These are phyloP conservation scores for Plasmopara halstedii DNA, from an alignment of 352 stramenopile species.

Conservation along the genomic window DNA sequence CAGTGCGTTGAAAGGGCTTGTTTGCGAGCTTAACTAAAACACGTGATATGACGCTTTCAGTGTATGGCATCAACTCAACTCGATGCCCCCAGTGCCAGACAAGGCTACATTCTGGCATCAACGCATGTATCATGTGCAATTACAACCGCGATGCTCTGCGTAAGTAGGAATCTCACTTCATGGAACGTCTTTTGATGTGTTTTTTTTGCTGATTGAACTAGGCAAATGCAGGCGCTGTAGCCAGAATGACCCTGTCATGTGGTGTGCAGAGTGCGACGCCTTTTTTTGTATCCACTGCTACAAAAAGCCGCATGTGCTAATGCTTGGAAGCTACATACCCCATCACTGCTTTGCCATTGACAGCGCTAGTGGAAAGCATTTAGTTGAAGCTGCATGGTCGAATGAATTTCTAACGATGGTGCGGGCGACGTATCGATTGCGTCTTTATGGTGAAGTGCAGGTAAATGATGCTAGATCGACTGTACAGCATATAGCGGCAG, in stretches of 20 bases:
- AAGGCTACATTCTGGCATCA: constrained; percentile 24
- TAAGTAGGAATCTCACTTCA: constrained; percentile 11
- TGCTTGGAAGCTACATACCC: constrained; percentile 20
- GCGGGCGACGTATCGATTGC: constrained; percentile 22
- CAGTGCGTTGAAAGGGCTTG: constrained; percentile 16
- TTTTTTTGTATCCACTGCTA: constrained; percentile 56
- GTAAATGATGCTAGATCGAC: constrained; percentile 8
- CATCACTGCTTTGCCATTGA: constrained; percentile 58
- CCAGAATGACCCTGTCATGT: constrained; percentile 33
- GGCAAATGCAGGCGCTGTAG: constrained; percentile 40
- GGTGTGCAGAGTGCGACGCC: constrained; percentile 56
- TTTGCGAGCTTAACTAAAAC: background rate
- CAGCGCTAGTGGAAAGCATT: constrained; percentile 39
- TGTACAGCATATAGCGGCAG: constrained; percentile 1
- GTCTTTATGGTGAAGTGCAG: constrained; percentile 21
- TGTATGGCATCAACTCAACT: constrained; percentile 54
- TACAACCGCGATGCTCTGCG: constrained; percentile 26
- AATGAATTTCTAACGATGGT: constrained; percentile 24
- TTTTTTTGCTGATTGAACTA: constrained; percentile 9
- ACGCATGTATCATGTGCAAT: constrained; percentile 36
- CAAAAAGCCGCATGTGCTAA: constrained; percentile 46
- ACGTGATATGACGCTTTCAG: constrained; percentile 16
- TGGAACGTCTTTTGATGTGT: background rate
- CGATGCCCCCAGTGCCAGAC: constrained; percentile 40
- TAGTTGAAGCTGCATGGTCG: constrained; percentile 36